Percentiles rank a stretch among this genome's conserved stretches.
These are phyloP conservation scores for Ceratocystis lukuohia DNA, from an alignment of 2,329 filamentous ascomycete genomes.

Conservation along the genomic window DNA sequence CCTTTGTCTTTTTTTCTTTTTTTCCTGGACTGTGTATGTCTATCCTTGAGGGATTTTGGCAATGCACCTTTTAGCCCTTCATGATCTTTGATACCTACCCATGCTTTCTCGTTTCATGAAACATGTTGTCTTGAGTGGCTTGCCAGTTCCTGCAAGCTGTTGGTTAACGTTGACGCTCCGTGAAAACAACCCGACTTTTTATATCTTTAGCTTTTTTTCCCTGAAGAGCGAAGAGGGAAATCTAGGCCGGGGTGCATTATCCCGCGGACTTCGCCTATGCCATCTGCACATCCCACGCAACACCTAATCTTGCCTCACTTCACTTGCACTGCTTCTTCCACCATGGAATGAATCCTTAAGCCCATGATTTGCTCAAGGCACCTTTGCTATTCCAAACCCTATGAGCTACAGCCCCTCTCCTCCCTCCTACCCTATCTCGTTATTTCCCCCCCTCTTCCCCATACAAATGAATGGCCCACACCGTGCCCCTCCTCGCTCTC, in stretches of 20 bases:
- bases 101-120: not conserved
- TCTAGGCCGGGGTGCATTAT: not conserved
- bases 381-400: not conserved
- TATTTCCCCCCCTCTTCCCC: not conserved
- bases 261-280: not conserved
- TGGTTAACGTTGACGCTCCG: not conserved
- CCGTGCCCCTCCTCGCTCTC: not conserved
- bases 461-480: not conserved
- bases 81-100: not conserved
- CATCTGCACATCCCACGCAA: not conserved
- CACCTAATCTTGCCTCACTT: not conserved
- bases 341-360: not conserved
- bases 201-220: not conserved
- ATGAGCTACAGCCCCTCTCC: not conserved
- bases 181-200: not conserved
- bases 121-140: constrained; percentile 6
- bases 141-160: not conserved
- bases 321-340: not conserved
- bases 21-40: not conserved
- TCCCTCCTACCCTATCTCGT: not conserved
- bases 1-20: not conserved
- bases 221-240: not conserved
- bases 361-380: not conserved
- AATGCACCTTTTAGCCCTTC: not conserved
- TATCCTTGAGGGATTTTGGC: not conserved